Base-by-base conservation (phyloP, 139 green algal genomes). In the Chlamydomonas schloesseri region DNA sequence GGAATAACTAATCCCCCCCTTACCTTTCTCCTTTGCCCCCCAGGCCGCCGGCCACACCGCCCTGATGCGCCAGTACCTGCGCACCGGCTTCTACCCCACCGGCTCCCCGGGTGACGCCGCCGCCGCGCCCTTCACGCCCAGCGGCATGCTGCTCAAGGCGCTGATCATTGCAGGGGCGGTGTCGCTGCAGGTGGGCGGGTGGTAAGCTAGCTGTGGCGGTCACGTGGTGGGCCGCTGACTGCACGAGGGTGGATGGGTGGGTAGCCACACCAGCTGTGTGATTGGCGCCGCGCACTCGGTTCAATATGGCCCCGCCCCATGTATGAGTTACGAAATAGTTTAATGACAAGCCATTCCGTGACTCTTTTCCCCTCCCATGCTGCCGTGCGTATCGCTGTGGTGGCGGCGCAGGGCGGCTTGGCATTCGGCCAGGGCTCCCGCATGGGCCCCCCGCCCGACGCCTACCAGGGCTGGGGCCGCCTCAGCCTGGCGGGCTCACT, bases 381-480 rank as follows among this genome's bases (percentile, higher is more conserved):
- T 15, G 13, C 53, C 13, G 13, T 15, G 13, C 53, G 13, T 15
- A 13, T 15, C 53, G 13, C 53, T 58, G 53, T 58, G 13, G 15
- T 13, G 53, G 53, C 26, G 11, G 3, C 24, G 24, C 24, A 31
- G 26, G 24, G 62, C 15, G 26, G 62, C 13, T 5, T 69, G 89
- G 58, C 92, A 73, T 28, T 28, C 14, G 68, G 31, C 3, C 14
- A 14, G 2, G 92, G 92, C 17, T 82, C 97, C n/a, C 95, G 93
- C 10, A 81, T 98, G 68, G 95, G 94, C 64, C 92, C 90, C 6
- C 69, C 95, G 1, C 95, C 95, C 46, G 91, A 89, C 42, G 92
- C 91, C 58, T 65, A 92, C 20, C 94, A 97, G 88, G 96, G 96
- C 47, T 98, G 93, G 86, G 96, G 96, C 14, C 87, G 96, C 26